These are phyloP conservation scores for Colletotrichum chrysophilum DNA, from an alignment of 2,329 filamentous ascomycete genomes.

Conservation along the genomic window DNA sequence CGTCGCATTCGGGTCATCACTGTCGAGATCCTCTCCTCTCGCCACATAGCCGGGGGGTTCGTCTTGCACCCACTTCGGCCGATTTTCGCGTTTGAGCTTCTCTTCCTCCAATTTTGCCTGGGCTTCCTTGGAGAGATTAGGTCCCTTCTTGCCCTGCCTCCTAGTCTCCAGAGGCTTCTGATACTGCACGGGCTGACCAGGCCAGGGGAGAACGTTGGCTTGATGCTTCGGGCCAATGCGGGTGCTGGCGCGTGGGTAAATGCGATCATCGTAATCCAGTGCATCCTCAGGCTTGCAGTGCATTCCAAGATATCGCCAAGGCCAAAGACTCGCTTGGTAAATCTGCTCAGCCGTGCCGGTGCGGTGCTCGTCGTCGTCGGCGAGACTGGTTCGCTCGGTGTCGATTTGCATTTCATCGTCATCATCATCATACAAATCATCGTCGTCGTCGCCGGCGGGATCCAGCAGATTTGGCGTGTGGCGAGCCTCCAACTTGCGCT, in stretches of 20 bases:
- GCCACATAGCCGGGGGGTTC: constrained; percentile 85
- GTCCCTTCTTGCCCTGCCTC: constrained; percentile 79
- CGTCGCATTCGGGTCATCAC: constrained; percentile 77
- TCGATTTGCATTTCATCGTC: constrained; percentile 66
- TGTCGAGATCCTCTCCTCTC: constrained; percentile 78
- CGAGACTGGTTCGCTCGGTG: constrained; percentile 69
- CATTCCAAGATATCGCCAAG: constrained; percentile 92
- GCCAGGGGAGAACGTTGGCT: constrained; percentile 84
- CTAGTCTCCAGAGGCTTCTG: constrained; percentile 89
- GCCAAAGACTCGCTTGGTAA: constrained; percentile 93
- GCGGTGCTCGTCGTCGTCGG: constrained; percentile 58
- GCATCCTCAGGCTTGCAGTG: constrained; percentile 96
- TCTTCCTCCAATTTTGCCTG: constrained; percentile 82
- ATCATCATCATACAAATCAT: constrained; percentile 70
- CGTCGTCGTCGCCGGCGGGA: constrained; percentile 70
- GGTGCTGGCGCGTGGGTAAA: constrained; percentile 94
- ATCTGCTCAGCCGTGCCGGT: constrained; percentile 83
- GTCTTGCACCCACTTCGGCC: constrained; percentile 93
- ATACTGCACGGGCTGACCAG: constrained; percentile 84
- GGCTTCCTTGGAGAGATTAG: constrained; percentile 80
- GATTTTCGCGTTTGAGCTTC: constrained; percentile 76
- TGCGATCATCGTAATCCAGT: constrained; percentile 94
- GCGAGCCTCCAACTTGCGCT: constrained; percentile 87
- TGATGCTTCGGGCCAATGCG: constrained; percentile 91
- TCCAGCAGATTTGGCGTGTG: constrained; percentile 81